Evolutionary conservation across 2,329 filamentous ascomycete species (phyloP).

Genomic region (Phyllosticta citrichinensis): DNA sequence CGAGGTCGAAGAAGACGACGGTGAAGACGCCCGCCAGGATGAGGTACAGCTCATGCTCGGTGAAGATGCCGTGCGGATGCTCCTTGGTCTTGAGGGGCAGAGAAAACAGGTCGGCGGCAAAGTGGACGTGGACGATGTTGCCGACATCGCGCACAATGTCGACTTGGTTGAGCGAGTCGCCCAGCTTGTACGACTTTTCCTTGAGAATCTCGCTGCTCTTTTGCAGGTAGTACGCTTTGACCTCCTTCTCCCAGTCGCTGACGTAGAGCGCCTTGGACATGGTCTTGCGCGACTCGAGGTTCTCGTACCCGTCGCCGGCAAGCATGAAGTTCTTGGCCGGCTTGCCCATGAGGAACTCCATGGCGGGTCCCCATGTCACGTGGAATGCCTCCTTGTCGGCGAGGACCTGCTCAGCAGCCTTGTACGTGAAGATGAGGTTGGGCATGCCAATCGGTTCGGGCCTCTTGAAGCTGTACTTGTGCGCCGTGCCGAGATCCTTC

Average conservation of each 20-base stretch:
- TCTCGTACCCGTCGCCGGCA: conserved; percentile 24
- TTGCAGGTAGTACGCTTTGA: conserved; percentile 58
- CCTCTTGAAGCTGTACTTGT: conserved; percentile 59
- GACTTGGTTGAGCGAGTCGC: conserved; percentile 49
- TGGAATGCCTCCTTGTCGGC: conserved; percentile 52
- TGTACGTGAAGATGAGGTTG: conserved; percentile 49
- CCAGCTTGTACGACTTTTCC: conserved; percentile 56
- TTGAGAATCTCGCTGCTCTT: conserved; percentile 53
- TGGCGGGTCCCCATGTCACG: conserved; percentile 53
- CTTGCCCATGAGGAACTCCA: conserved; percentile 53
- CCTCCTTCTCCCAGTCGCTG: conserved; percentile 50
- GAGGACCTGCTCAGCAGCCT: conserved; percentile 52
- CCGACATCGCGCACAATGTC: conserved; percentile 56
- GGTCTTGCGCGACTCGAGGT: conserved; percentile 21
- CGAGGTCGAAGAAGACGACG: conserved; percentile 45
- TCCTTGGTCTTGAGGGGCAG: conserved; percentile 46
- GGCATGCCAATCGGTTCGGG: conserved; percentile 40
- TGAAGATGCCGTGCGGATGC: conserved; percentile 42
- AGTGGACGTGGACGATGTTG: conserved; percentile 45
- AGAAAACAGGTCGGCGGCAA: conserved; percentile 45
- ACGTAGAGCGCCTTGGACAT: conserved; percentile 48
- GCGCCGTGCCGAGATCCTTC: conserved; percentile 53
- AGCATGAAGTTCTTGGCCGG: conserved; percentile 49
- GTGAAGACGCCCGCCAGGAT: conserved; percentile 45
- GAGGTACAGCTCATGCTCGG: conserved; percentile 44